phyloP scores from a whole-genome alignment of 2,329 filamentous ascomycete species.

The Exophiala sideris region DNA sequence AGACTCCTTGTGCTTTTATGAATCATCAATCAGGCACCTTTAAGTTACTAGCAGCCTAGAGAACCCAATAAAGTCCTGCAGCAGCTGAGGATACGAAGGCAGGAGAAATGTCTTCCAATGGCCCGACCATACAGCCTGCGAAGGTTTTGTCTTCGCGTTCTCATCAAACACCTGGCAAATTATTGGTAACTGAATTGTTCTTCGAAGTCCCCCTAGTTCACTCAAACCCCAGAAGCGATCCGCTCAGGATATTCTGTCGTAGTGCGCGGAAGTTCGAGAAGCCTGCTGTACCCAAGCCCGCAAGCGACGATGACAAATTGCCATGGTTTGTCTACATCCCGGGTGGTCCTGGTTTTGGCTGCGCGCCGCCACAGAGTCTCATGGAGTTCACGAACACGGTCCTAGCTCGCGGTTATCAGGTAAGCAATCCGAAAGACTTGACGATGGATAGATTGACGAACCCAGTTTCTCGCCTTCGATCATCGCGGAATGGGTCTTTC shows the following conservation, averaged over 20 bases:
- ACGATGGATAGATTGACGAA: constrained; percentile 30
- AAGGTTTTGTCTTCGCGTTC: background rate
- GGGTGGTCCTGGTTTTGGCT: constrained; percentile 80
- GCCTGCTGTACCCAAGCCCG: constrained; percentile 47
- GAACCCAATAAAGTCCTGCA: too few species aligned
- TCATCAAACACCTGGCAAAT: constrained; percentile 50
- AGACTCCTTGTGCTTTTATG: too few species aligned
- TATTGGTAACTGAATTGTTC: constrained; percentile 75
- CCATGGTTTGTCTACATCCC: constrained; percentile 71
- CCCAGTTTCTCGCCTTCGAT: constrained; percentile 70
- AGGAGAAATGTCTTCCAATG: too few species aligned
- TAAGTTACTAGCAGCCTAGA: too few species aligned
- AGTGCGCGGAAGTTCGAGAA: constrained; percentile 65
- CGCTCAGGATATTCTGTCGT: constrained; percentile 73
- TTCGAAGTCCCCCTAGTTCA: constrained; percentile 86
- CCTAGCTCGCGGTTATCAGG: constrained; percentile 77
- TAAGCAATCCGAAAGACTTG: constrained; percentile 35
- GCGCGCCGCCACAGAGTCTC: constrained; percentile 66
- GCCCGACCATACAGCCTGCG: background rate
- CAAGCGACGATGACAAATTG: constrained; percentile 38
- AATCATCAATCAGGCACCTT: too few species aligned
- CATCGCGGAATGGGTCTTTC: constrained; percentile 87
- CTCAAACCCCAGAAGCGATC: constrained; percentile 56
- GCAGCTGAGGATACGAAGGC: too few species aligned
- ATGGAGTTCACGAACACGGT: constrained; percentile 67